Base-by-base conservation (phyloP, 345 rosid species). In the Eutrema yunnanense region DNA sequence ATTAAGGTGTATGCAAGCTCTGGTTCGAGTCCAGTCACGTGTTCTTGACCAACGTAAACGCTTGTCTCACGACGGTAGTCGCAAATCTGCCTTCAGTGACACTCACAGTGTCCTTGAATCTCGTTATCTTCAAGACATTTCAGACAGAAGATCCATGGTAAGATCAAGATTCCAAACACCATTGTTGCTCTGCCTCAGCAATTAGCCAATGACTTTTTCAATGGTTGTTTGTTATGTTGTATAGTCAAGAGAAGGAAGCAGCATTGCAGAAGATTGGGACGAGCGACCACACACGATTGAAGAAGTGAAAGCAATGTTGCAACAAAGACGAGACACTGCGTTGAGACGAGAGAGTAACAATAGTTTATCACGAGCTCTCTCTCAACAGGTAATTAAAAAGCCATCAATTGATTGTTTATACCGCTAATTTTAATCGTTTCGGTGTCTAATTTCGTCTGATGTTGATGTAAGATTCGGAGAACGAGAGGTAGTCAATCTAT, bases 201-300 rank as follows among this genome's bases (percentile, higher is more conserved):
- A 13, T 13, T 22, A 59, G 9, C 5, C 37, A 7, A 1, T 46
- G 12, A 10, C 1, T n/a, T 29, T 50, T 38, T 13, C 26, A 22
- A 22, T 19, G 13, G 13, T 9, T 48, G 33, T 27, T 33, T 49
- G 0, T 16, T 16, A 16, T 16, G 30, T 26, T 63, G 3, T 34
- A 10, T 80, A 90, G 92, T 88, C 92, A 19, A 88, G 92, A 85
- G 97, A 88, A 40, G 89, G 87, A 76, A 88, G 88, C 47, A 88
- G 90, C 79, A 76, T 81, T 29, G 87, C 89, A 6, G 95, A 86
- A 76, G 95, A 88, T 79, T 85, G 90, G 94, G 94, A 86, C 59
- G 90, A 85, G 19, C 29, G 85, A 69, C 87, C 94, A 8, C 92
- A 84, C 77, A 81, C 91, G 12, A 73, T 86, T 54, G 90, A 86